phyloP scores from a whole-genome alignment of 1,139 yeast species.

The Keqinozyma sinolaborantium region DNA sequence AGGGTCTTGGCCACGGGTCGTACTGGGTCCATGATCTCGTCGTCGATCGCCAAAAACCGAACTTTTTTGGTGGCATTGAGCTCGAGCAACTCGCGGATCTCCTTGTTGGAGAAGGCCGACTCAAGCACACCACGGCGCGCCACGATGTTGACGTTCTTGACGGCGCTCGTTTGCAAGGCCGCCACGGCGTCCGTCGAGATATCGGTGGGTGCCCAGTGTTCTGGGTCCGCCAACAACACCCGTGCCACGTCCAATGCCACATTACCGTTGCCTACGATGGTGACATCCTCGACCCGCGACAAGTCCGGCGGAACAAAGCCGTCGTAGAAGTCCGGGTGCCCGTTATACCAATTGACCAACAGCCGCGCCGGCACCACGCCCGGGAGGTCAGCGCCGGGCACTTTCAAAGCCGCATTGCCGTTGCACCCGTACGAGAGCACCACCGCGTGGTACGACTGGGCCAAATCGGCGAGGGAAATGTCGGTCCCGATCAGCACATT shows the following conservation, averaged over 20 bases:
- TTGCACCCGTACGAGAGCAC: conserved; percentile 83
- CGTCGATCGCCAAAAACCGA: conserved; percentile 51
- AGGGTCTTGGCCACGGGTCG: conserved; percentile 35
- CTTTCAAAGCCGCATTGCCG: conserved; percentile 50
- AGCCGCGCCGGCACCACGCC: conserved; percentile 83
- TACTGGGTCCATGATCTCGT: conserved; percentile 37
- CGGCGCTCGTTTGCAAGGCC: conserved; percentile 46
- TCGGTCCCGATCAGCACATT: conserved; percentile 65
- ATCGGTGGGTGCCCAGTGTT: conserved; percentile 70
- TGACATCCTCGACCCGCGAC: conserved; percentile 59
- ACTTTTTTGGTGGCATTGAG: conserved; percentile 50
- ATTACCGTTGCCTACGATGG: conserved; percentile 93
- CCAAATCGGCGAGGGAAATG: conserved; percentile 45
- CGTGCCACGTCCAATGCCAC: conserved; percentile 95
- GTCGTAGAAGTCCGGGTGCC: conserved; percentile 61
- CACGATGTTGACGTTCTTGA: conserved; percentile 64
- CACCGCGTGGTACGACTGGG: conserved; percentile 62
- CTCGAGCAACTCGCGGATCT: conserved; percentile 77
- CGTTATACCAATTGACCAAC: conserved; percentile 96
- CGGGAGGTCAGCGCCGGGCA: conserved; percentile 57
- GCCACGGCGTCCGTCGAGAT: conserved; percentile 62
- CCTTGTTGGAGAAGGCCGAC: conserved; percentile 91
- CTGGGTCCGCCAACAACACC: conserved; percentile 58
- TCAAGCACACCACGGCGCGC: conserved; percentile 84
- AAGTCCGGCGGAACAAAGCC: conserved; percentile 49